These are phyloP conservation scores for Xylaria sp. DNA, from an alignment of 2,329 filamentous ascomycete species.

Conservation along the genomic window DNA sequence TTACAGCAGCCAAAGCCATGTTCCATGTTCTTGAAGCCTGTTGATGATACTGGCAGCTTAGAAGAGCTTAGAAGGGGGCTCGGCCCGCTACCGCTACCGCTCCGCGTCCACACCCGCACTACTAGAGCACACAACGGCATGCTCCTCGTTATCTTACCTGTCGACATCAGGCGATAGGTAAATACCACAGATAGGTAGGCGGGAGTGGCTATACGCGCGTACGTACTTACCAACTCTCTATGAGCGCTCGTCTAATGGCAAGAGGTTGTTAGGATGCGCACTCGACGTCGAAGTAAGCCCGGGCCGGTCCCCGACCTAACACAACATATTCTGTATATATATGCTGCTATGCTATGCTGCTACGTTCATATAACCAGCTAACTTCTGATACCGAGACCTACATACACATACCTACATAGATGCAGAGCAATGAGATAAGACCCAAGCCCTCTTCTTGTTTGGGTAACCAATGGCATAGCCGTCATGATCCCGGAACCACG, in stretches of 20 bases:
- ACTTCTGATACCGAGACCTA: constrained; percentile 2
- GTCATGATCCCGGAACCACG: constrained; percentile 35
- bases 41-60: constrained; percentile 1
- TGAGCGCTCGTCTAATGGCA: not conserved
- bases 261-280: not conserved
- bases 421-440: not conserved
- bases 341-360: not conserved
- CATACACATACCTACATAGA: not conserved
- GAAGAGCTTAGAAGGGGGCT: constrained; percentile 17
- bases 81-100: constrained; percentile 36
- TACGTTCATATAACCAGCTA: not conserved
- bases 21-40: not conserved
- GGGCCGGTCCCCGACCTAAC: constrained; percentile 31
- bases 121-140: constrained; percentile 6
- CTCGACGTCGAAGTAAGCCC: constrained; percentile 11
- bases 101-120: not conserved
- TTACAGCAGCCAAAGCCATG: constrained; percentile 2
- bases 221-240: not conserved
- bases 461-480: constrained; percentile 27
- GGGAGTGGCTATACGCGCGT: not conserved
- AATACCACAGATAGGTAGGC: not conserved
- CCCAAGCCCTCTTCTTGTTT: not conserved
- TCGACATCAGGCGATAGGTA: not conserved
- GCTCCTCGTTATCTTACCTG: constrained; percentile 11
- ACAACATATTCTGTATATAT: constrained; percentile 20